Conservation (phyloP, 164 flowering plant genomes). For the Paratinospora sagittata region DNA sequence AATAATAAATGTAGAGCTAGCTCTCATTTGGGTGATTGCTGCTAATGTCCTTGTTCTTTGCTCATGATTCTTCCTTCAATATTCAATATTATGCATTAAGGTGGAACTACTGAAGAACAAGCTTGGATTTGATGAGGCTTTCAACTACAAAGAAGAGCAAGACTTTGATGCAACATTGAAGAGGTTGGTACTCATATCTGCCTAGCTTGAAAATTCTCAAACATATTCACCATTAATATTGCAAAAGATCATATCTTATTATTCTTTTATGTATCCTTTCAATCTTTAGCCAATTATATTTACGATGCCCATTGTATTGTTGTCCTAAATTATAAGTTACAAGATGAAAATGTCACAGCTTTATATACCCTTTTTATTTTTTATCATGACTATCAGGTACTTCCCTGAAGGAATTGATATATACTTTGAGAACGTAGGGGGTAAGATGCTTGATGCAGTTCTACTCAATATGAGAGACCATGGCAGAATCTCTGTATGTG, state of each 20-base stretch:
- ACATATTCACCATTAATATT: too few relatives aligned
- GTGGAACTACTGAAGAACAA: constrained; percentile 6
- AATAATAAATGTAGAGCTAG: too few relatives aligned
- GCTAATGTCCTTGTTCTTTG: too few relatives aligned
- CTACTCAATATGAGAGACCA: constrained; percentile 30
- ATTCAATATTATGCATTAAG: background rate
- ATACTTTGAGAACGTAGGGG: constrained; percentile 40
- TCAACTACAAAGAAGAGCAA: constrained; percentile 17
- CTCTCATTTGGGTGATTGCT: too few relatives aligned
- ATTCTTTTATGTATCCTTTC: too few relatives aligned
- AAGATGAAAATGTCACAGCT: too few relatives aligned
- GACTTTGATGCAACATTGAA: constrained; percentile 18
- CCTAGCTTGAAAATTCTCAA: too few relatives aligned
- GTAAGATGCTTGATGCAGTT: constrained; percentile 41
- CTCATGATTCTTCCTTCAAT: too few relatives aligned
- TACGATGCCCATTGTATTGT: too few relatives aligned
- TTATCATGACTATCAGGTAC: constrained; percentile 11
- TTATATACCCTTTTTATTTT: background rate
- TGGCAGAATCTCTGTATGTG: constrained; percentile 25
- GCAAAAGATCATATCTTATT: too few relatives aligned
- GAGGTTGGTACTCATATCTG: constrained; percentile 14
- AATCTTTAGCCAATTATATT: too few relatives aligned
- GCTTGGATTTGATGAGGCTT: constrained; percentile 14
- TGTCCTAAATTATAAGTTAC: too few relatives aligned
- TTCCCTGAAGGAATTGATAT: constrained; percentile 30